Conservation (phyloP, 306 rosid species). For the Lablab purpureus region DNA sequence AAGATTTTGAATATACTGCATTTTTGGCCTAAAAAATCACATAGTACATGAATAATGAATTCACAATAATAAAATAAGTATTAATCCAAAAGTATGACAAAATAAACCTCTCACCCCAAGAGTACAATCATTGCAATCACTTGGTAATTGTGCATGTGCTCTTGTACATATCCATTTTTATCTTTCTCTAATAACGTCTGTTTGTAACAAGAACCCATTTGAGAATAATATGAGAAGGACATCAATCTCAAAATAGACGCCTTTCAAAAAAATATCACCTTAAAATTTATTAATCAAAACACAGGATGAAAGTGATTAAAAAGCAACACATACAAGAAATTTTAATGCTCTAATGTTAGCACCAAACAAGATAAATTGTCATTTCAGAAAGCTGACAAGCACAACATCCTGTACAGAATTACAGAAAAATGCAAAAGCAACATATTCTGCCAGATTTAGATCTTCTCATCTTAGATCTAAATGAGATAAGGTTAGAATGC, state of each 20-base stretch:
- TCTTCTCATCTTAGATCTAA: slow-evolving; percentile 7
- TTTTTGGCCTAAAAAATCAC: slow-evolving; percentile 70
- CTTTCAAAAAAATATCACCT: slow-evolving; percentile 1
- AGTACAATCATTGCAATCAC: slow-evolving; percentile 88
- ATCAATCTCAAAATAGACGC: background rate
- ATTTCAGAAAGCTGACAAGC: background rate
- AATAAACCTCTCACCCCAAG: slow-evolving; percentile 68
- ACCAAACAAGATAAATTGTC: background rate
- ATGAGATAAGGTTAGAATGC: background rate
- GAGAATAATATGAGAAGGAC: slow-evolving; percentile 22
- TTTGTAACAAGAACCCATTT: slow-evolving; percentile 34
- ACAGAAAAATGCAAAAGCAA: slow-evolving; percentile 26
- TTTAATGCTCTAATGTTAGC: slow-evolving; percentile 25
- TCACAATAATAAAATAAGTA: slow-evolving; percentile 11
- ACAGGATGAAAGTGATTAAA: background rate
- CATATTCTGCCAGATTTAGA: slow-evolving; percentile 4
- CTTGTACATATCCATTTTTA: slow-evolving; percentile 54
- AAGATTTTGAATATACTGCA: slow-evolving; percentile 66
- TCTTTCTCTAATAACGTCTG: slow-evolving; percentile 80
- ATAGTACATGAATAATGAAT: slow-evolving; percentile 3
- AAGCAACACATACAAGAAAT: slow-evolving; percentile 15
- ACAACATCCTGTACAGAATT: background rate
- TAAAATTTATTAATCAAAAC: slow-evolving; percentile 33
- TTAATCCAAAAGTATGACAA: slow-evolving; percentile 18
- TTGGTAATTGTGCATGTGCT: slow-evolving; percentile 83